These are phyloP conservation scores for Stachybotrys echinatus DNA, from an alignment of 2,329 filamentous ascomycete species.

Conservation along the genomic window DNA sequence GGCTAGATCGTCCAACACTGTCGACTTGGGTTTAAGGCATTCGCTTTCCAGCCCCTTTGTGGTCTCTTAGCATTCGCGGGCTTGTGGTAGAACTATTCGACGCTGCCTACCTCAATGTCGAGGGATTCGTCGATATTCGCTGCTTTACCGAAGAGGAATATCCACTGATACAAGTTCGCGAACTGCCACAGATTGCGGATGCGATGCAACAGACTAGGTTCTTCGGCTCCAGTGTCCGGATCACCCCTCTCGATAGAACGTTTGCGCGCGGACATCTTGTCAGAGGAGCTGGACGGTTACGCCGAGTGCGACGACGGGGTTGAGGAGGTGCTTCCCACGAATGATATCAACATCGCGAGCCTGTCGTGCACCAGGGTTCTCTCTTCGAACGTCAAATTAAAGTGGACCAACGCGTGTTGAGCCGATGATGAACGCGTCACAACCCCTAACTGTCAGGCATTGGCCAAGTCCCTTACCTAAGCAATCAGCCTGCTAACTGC, in stretches of 20 bases:
- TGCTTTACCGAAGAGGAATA: slow-evolving; percentile 81
- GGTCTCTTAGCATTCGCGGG: slow-evolving; percentile 4
- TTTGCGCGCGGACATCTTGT: slow-evolving; percentile 20
- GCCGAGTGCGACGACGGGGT: neutral
- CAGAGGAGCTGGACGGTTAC: neutral
- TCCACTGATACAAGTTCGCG: slow-evolving; percentile 88
- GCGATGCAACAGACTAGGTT: slow-evolving; percentile 41
- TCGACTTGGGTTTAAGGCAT: slow-evolving; percentile 75
- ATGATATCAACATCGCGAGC: neutral
- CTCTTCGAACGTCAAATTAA: neutral
- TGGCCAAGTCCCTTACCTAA: neutral
- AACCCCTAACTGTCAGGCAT: neutral
- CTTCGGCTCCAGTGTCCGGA: slow-evolving; percentile 8
- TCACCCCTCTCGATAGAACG: slow-evolving; percentile 14
- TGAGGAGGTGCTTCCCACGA: neutral
- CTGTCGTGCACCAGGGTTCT: neutral
- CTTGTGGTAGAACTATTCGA: neutral
- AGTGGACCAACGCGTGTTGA: neutral
- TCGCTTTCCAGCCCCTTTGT: slow-evolving; percentile 79
- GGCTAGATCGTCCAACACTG: slow-evolving; percentile 73
- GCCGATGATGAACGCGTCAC: neutral
- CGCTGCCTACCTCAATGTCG: slow-evolving; percentile 91
- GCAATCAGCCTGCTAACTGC: neutral
- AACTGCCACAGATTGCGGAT: slow-evolving; percentile 95
- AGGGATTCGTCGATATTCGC: slow-evolving; percentile 87